phyloP scores from a whole-genome alignment of 257 asterid species.

The Rauvolfia tetraphylla region DNA sequence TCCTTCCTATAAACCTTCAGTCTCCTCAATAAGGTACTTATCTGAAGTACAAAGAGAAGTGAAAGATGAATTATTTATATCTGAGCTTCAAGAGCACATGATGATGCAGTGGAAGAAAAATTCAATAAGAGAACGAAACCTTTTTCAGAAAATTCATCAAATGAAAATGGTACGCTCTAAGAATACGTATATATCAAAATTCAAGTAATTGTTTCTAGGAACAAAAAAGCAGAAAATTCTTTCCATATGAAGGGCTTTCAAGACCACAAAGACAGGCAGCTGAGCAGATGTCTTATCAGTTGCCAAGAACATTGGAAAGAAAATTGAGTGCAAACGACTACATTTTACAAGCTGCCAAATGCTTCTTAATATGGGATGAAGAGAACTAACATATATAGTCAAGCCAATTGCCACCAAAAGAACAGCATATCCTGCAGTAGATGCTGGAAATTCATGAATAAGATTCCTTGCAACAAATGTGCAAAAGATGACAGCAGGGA shows the following conservation, averaged over 20 bases:
- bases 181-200: neutral
- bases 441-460: slow-evolving; percentile 28
- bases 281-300: no score
- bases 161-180: neutral
- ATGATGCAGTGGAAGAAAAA: neutral
- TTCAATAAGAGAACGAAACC: neutral
- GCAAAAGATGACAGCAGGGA: slow-evolving; percentile 59
- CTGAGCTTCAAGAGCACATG: neutral
- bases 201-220: neutral
- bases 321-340: neutral
- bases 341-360: neutral
- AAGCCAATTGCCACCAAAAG: slow-evolving; percentile 37
- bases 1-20: neutral
- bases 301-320: neutral
- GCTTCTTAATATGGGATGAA: neutral
- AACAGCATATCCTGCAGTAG: slow-evolving; percentile 39
- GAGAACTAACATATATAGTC: slow-evolving; percentile 51
- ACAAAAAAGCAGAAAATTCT: no score
- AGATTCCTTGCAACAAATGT: slow-evolving; percentile 48
- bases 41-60: neutral
- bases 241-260: no score
- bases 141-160: neutral
- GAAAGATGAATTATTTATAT: neutral
- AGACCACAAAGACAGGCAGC: no score
- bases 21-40: neutral